phyloP scores from a whole-genome alignment of 2,329 filamentous ascomycete species.

The Botrytis squamosa region DNA sequence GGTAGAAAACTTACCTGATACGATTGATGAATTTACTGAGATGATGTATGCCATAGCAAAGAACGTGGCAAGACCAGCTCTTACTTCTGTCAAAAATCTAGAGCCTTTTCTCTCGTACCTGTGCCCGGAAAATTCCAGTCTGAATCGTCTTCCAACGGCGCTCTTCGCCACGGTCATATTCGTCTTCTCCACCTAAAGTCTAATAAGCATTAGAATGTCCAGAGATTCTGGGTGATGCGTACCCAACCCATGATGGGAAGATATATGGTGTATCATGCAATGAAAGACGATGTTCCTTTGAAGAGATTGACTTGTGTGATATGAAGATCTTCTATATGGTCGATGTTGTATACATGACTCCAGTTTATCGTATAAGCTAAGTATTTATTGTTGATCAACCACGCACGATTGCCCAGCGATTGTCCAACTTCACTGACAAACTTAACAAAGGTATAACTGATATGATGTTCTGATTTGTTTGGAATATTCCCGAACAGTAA shows the following conservation, averaged over 20 bases:
- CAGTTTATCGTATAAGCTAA: not conserved
- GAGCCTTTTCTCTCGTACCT: conserved; percentile 56
- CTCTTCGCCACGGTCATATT: conserved; percentile 57
- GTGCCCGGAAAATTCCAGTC: conserved; percentile 78
- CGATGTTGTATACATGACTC: conserved; percentile 10
- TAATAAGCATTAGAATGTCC: conserved; percentile 33
- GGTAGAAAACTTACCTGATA: conserved; percentile 31
- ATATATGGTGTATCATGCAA: conserved; percentile 1
- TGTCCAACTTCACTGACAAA: conserved; percentile 46
- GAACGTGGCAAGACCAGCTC: conserved; percentile 75
- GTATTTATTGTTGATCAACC: conserved; percentile 5
- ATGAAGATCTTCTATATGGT: conserved; percentile 3
- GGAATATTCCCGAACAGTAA: not conserved
- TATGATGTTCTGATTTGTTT: not conserved
- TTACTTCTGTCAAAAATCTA: conserved; percentile 78
- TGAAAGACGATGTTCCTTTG: not conserved
- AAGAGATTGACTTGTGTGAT: not conserved
- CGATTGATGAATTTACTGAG: conserved; percentile 55
- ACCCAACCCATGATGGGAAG: conserved; percentile 37
- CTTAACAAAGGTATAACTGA: conserved; percentile 50
- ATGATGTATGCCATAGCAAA: conserved; percentile 74
- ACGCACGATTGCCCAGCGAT: conserved; percentile 15
- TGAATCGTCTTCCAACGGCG: conserved; percentile 70
- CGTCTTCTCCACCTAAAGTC: conserved; percentile 56
- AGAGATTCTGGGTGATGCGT: conserved; percentile 22